Evolutionary conservation across 2,329 filamentous ascomycete genomes (phyloP).

Genomic region (Aspergillus quadrilineatus): DNA sequence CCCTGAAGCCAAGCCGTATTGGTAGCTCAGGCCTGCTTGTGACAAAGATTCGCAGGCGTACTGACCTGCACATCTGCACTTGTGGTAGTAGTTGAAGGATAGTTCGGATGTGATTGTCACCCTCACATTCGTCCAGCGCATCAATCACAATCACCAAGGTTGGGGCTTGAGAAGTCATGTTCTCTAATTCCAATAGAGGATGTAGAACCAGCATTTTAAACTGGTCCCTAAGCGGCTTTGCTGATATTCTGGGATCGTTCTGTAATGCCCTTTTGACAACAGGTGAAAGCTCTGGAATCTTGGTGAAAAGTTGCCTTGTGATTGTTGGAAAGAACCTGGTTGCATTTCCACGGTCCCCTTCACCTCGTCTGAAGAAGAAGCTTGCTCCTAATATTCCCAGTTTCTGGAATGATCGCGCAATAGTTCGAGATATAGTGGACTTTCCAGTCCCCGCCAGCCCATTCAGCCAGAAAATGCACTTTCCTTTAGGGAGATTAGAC

Average conservation of each 20-base stretch:
- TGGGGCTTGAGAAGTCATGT: neutral
- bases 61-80: neutral
- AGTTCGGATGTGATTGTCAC: neutral
- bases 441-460: neutral
- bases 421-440: neutral
- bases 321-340: neutral
- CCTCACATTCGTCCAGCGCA: neutral
- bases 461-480: neutral
- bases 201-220: conserved; percentile 30
- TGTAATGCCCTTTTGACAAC: conserved; percentile 21
- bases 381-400: conserved; percentile 5
- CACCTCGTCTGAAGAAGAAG: conserved; percentile 50
- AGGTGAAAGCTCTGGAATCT: conserved; percentile 29
- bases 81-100: neutral
- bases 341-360: conserved; percentile 18
- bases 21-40: neutral
- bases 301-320: neutral
- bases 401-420: neutral
- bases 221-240: conserved; percentile 24
- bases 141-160: neutral
- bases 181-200: neutral
- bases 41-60: neutral
- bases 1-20: neutral
- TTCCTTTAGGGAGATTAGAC: neutral
- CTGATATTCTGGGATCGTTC: conserved; percentile 23